Conservation (phyloP, 352 stramenopile species). For the Phytophthora quininea region DNA sequence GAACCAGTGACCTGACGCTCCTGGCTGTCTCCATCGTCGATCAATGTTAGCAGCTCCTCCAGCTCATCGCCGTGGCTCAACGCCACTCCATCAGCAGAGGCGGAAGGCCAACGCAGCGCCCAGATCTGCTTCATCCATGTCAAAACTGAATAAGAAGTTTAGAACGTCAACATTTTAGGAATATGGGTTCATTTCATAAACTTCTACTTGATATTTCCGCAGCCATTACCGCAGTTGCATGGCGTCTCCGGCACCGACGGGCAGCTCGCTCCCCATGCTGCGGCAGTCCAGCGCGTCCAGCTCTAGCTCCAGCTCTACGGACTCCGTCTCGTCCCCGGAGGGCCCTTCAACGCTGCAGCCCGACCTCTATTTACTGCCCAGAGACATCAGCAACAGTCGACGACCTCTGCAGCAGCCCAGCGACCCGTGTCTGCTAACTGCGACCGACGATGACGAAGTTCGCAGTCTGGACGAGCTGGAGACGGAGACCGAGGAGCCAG, state of each 20-base stretch:
- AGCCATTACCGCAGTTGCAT: too few species aligned
- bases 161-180: too few species aligned
- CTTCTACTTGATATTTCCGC: too few species aligned
- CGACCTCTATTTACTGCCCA: constrained; percentile 19
- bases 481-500: constrained; percentile 8
- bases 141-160: too few species aligned
- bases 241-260: neutral
- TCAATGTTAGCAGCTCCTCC: too few species aligned
- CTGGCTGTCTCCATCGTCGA: too few species aligned
- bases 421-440: constrained; percentile 33
- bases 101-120: too few species aligned
- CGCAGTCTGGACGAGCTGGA: constrained; percentile 32
- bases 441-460: constrained; percentile 26
- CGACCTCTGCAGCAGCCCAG: constrained; percentile 14
- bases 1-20: too few species aligned
- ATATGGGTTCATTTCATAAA: too few species aligned
- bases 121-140: too few species aligned
- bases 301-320: neutral
- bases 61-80: too few species aligned
- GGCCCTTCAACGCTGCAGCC: neutral
- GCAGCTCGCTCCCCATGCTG: neutral
- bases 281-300: neutral
- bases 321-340: neutral
- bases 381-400: constrained; percentile 20
- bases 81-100: too few species aligned